Evolutionary conservation across 2,329 filamentous ascomycete species (phyloP).

Genomic region (Venturia oleaginea): DNA sequence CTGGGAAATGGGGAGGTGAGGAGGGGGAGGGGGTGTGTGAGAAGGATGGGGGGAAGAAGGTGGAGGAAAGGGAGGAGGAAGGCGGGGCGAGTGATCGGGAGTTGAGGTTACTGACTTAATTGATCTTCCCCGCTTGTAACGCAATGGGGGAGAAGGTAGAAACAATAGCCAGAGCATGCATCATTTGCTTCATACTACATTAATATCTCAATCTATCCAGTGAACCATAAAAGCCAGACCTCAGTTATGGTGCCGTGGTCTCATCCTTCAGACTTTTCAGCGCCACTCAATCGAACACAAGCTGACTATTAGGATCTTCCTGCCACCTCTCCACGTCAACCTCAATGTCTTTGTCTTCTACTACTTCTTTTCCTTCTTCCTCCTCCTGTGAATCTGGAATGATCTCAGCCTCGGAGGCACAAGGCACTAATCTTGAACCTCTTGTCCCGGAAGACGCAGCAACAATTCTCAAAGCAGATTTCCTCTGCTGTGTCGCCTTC

Average conservation of each 20-base stretch:
- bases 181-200: background rate
- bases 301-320: background rate
- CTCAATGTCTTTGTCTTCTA: background rate
- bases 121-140: background rate
- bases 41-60: background rate
- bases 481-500: background rate
- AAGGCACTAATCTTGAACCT: background rate
- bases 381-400: background rate
- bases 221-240: background rate
- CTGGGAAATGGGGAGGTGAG: conserved; percentile 1
- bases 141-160: background rate
- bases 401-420: background rate
- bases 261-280: background rate
- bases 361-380: background rate
- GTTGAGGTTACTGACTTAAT: background rate
- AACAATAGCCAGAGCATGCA: background rate
- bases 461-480: background rate
- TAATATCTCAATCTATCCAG: background rate
- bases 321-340: background rate
- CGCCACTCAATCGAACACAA: background rate
- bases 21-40: background rate
- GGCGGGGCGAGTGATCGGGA: background rate
- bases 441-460: background rate
- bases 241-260: background rate
- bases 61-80: background rate